phyloP scores from a whole-genome alignment of 805 yeast genomes.

The Ogataea thermomethanolica region DNA sequence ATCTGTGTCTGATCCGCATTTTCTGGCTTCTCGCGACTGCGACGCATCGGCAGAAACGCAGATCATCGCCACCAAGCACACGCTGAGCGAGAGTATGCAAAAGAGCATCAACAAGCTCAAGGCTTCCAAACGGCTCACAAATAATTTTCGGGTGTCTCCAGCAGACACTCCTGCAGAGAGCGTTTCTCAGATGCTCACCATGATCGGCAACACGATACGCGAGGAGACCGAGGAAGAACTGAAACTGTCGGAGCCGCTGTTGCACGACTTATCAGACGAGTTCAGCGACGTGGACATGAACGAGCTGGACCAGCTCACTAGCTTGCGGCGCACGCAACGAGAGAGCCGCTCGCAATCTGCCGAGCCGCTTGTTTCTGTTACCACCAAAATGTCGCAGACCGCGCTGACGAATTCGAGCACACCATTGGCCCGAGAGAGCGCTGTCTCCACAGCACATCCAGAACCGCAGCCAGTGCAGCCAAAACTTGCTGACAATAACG shows the following conservation, averaged over 20 bases:
- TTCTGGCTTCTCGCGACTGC: conserved; percentile 32
- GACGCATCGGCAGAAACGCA: conserved; percentile 13
- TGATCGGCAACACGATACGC: conserved; percentile 23
- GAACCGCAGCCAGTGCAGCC: background rate
- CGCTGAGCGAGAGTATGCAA: conserved; percentile 28
- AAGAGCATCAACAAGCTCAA: conserved; percentile 39
- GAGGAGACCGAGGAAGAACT: conserved; percentile 1
- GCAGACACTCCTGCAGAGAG: conserved; percentile 12
- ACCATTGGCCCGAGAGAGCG: too few relatives aligned
- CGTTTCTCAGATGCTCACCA: conserved; percentile 25
- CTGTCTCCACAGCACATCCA: background rate
- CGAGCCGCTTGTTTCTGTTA: background rate
- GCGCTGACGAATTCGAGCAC: too few relatives aligned
- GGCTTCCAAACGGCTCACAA: conserved; percentile 31
- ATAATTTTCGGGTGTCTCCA: conserved; percentile 1
- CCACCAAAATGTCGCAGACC: too few relatives aligned
- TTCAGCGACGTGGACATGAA: conserved; percentile 33
- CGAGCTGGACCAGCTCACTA: conserved; percentile 18
- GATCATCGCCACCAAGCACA: conserved; percentile 26
- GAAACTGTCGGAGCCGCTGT: conserved; percentile 1
- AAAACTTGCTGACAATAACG: too few relatives aligned
- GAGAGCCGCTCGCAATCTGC: background rate
- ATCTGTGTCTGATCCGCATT: conserved; percentile 30
- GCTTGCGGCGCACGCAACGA: background rate
- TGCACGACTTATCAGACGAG: conserved; percentile 31